Conservation (phyloP, 345 rosid genomes). For the Gossypium herbaceum region DNA sequence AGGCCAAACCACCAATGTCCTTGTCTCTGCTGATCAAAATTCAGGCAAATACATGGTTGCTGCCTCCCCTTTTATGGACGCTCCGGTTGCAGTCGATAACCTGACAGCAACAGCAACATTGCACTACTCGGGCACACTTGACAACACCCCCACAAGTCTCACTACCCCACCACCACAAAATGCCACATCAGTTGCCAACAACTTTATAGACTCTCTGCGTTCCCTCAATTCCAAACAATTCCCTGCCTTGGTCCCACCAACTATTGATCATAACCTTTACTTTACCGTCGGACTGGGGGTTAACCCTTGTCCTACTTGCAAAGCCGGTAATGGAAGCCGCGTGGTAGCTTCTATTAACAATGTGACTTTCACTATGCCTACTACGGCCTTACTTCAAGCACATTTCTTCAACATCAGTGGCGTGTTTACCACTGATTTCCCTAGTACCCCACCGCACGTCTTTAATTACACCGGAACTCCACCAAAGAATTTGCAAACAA, state of each 20-base stretch:
- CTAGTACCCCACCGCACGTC: conserved; percentile 51
- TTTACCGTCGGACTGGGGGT: conserved; percentile 79
- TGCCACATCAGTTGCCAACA: conserved; percentile 68
- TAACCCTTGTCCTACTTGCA: conserved; percentile 75
- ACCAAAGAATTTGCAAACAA: conserved; percentile 41
- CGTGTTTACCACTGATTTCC: conserved; percentile 85
- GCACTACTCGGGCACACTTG: conserved; percentile 76
- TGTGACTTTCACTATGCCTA: conserved; percentile 82
- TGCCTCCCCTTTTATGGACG: conserved; percentile 89
- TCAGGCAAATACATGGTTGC: conserved; percentile 68
- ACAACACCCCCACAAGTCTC: conserved; percentile 42
- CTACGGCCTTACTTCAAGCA: conserved; percentile 67
- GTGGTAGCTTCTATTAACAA: conserved; percentile 79
- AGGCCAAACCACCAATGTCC: conserved; percentile 85
- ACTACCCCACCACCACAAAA: conserved; percentile 70
- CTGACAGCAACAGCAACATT: conserved; percentile 75
- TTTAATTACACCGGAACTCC: conserved; percentile 67
- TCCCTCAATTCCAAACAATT: conserved; percentile 71
- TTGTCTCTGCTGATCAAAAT: conserved; percentile 43
- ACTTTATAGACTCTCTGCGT: conserved; percentile 49
- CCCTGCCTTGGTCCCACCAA: conserved; percentile 75
- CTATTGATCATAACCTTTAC: conserved; percentile 62
- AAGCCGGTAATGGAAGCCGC: conserved; percentile 67
- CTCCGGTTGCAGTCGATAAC: conserved; percentile 80
- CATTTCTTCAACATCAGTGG: conserved; percentile 74